Base-by-base conservation (phyloP, 108 stramenopile species). In the Epithemia pelagica region DNA sequence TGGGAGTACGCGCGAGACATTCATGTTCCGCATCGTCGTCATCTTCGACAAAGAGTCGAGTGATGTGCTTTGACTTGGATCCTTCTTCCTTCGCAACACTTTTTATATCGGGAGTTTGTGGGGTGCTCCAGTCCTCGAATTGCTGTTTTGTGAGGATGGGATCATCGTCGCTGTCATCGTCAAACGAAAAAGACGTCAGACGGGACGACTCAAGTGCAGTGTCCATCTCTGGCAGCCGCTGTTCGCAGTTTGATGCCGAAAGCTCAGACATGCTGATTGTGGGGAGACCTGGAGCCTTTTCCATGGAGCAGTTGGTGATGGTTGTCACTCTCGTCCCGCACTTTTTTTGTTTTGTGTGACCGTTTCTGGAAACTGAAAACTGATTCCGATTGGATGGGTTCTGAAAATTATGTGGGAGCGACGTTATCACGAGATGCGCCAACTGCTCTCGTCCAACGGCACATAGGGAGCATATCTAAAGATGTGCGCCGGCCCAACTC, bases 401-500 rank as follows among this genome's bases (percentile, higher is more conserved):
- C 15, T 46, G 37, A 15, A 46, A 46, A 46, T 46, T 46, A 46
- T 46, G 37, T 46, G 37, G 37, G 10, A 46, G 37, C 15, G 37
- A 15, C 37, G 15, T 15, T 10, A 46, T 10, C 5, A 10, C 37
- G 10, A 15, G 37, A 46, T 46, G 37, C 37, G 37, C 37, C 37
- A 46, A 46, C 37, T 46, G 37, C 15, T 46, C 10, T 46, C n/a
- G n/a, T 46, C 15, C 37, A 46, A 46, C 37, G 37, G 37, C 37
- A 46, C 37, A 46, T 46, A 5, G 15, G 5, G 37, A 46, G 37
- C 10, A 46, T 15, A 46, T 5, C 5, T 10, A 46, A 46, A 15
- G 15, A 46, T 46, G 37, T 46, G 37, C 15, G 37, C 15, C 15
- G n/a, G 81, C 78, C 8, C 83, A n/a, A n/a, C n/a, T n/a, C n/a